Base-by-base conservation (phyloP, 2,329 filamentous ascomycete species). In the Fusarium pininemorale region DNA sequence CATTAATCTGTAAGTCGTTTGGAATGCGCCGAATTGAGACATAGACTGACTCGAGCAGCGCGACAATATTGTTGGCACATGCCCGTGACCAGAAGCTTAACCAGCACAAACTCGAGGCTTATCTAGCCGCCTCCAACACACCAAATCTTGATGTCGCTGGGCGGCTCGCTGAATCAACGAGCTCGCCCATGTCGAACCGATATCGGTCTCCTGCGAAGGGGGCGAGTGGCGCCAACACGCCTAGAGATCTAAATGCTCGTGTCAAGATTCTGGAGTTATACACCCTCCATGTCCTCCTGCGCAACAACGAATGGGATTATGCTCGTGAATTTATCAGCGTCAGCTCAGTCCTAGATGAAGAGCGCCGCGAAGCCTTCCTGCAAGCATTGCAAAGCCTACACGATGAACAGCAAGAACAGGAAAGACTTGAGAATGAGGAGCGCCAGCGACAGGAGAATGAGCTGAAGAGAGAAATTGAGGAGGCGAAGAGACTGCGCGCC, bases 271-370 rank as follows among this genome's bases (percentile, higher is more conserved):
- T 99, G 57, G 96, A 99, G 83, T 88, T 99, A 14, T 99, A 98
- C 82, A 97, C 95, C 3, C 88, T 99, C 9, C 96, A 99, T 80
- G 94, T 98, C 13, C 90, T 99, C n/a, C 91, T 96, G 10, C 90
- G 94, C 60, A 98, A 98, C 77, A 91, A 94, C 63, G 95, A 98
- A 83, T 99, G 96, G 96, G 94, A 98, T 66, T 98, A 98, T 78
- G 94, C 96, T 8, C 90, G 91, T 68, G 94, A 97, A 77, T 98
- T 98, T 81, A 97, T 98, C 79, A 90, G 88, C 78, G 90, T 94
- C 79, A 96, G 92, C 81, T 91, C 96, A 53, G 90, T 98, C 32
- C 88, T 99, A 3, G 96, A 98, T 81, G 96, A 98, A 59, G 96
- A 98, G 84, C 90, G 94, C 50, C 91, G 94, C 72, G 94, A 98